Evolutionary conservation across 169 alveolate species (phyloP), one percentile per base, ranked within the genome.

Genomic region (Cryptosporidium ubiquitum): DNA sequence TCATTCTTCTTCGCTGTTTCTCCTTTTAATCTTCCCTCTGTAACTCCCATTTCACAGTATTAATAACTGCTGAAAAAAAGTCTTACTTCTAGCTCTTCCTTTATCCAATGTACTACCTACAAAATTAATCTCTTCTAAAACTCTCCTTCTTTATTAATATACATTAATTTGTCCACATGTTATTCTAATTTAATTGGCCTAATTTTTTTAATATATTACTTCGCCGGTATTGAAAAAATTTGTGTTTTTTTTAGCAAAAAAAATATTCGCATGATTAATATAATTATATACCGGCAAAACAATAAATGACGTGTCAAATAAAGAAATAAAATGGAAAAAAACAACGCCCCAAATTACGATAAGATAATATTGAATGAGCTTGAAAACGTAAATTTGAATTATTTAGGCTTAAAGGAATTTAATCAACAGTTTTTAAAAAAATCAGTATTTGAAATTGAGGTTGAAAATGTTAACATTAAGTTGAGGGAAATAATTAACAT

Each of bases 301-400:
- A 55, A 35, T 55, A 55, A 20, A 55, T 55, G 66, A 55, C 66
- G 66, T 55, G 66, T 55, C 66, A 23, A 55, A 55, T n/a, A 55
- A 55, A 55, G 4, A 55, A 20, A 20, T 55, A 55, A 55, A 55
- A 55, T 55, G 66, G 29, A 55, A 26, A 55, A 26, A 55, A 55
- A 20, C 12, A 55, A 26, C 10, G 37, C 29, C 66, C 18, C 39
- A 55, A 55, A 55, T 23, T 55, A 55, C 37, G 66, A 55, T 23
- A 55, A 26, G 5, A n/a, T 55, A 55, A 55, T 55, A 55, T 1
- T 23, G 5, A 12, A 6, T 0, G 66, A 55, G 18, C 37, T 55
- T 26, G 66, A 55, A 10, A 5, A 26, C 66, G 16, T n/a, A 26
- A 55, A 55, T 55, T 55, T 5, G 7, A 55, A 2, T 9, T 23